Evolutionary conservation across 208 protist species (phyloP).

Genomic region (Leishmania braziliensis): DNA sequence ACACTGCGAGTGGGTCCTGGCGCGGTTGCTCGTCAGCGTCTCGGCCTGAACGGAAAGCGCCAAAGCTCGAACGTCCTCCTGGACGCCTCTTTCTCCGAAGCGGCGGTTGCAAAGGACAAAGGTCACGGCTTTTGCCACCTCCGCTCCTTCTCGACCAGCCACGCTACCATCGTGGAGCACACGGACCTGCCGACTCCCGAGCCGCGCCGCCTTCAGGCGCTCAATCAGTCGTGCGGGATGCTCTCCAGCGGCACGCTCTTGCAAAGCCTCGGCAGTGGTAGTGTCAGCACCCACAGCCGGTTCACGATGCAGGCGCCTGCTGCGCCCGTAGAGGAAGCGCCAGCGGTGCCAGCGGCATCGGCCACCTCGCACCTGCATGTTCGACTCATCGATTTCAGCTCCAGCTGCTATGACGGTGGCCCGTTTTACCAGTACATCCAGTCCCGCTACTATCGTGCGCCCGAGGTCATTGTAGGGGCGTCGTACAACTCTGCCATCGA

Average conservation of each 20-base stretch:
- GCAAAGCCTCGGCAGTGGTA: neutral
- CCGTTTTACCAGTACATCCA: constrained; percentile 86
- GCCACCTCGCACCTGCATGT: constrained; percentile 55
- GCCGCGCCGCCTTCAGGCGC: constrained; percentile 34
- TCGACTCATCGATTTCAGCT: constrained; percentile 98
- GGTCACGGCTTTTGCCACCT: constrained; percentile 20
- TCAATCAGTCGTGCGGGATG: constrained; percentile 32
- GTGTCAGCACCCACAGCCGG: neutral
- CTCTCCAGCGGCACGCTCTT: constrained; percentile 10
- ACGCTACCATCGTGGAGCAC: constrained; percentile 22
- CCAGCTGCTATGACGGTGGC: constrained; percentile 92
- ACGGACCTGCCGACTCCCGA: constrained; percentile 28
- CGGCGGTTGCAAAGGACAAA: constrained; percentile 6
- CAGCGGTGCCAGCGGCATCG: neutral
- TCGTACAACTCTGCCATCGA: constrained; percentile 94
- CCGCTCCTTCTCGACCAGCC: constrained; percentile 20
- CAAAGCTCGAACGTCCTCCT: constrained; percentile 5
- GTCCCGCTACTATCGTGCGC: constrained; percentile 96
- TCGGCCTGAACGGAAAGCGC: constrained; percentile 5
- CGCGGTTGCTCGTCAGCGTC: constrained; percentile 18
- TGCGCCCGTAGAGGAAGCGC: neutral
- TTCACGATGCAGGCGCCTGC: neutral
- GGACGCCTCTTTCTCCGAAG: constrained; percentile 13
- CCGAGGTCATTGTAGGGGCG: constrained; percentile 96
- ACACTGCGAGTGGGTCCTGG: constrained; percentile 12